These are phyloP conservation scores for Crinitomyces ghanaensis DNA, from an alignment of 805 yeast genomes.

Conservation along the genomic window DNA sequence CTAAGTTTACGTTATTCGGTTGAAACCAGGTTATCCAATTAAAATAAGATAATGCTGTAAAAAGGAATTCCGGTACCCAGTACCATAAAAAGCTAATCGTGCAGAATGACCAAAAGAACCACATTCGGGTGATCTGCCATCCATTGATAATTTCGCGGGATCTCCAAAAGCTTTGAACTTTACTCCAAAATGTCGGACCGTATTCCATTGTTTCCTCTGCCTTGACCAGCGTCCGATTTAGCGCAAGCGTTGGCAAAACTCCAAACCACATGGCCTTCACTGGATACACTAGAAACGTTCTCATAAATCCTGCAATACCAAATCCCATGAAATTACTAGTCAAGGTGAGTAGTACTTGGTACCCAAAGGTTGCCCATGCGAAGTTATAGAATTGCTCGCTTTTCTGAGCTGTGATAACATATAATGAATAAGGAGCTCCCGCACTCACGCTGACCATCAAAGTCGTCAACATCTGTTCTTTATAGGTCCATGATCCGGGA, in stretches of 20 bases:
- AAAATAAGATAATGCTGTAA: slow-evolving; percentile 50
- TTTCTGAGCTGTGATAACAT: slow-evolving; percentile 14
- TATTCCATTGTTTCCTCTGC: slow-evolving; percentile 25
- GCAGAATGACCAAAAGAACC: slow-evolving; percentile 36
- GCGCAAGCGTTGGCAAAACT: slow-evolving; percentile 44
- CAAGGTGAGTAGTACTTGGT: slow-evolving; percentile 35
- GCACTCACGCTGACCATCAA: slow-evolving; percentile 27
- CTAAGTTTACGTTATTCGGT: slow-evolving; percentile 41
- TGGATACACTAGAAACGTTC: slow-evolving; percentile 36
- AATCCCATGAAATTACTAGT: slow-evolving; percentile 43
- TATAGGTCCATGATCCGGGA: slow-evolving; percentile 51
- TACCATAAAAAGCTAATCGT: slow-evolving; percentile 39
- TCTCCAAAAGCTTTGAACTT: too few species aligned
- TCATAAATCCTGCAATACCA: slow-evolving; percentile 45
- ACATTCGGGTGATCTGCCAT: slow-evolving; percentile 46
- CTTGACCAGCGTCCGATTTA: slow-evolving; percentile 32
- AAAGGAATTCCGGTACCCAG: slow-evolving; percentile 59
- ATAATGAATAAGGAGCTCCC: slow-evolving; percentile 35
- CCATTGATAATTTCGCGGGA: slow-evolving; percentile 35
- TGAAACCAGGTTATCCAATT: slow-evolving; percentile 51
- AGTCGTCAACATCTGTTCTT: slow-evolving; percentile 55
- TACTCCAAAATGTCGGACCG: too few species aligned
- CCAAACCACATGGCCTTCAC: slow-evolving; percentile 35
- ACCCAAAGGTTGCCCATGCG: slow-evolving; percentile 20
- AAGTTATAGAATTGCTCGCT: slow-evolving; percentile 8